Evolutionary conservation across 2,329 filamentous ascomycete species (phyloP), one percentile per base, ranked within the genome.

Genomic region (Xylariaceae sp.): DNA sequence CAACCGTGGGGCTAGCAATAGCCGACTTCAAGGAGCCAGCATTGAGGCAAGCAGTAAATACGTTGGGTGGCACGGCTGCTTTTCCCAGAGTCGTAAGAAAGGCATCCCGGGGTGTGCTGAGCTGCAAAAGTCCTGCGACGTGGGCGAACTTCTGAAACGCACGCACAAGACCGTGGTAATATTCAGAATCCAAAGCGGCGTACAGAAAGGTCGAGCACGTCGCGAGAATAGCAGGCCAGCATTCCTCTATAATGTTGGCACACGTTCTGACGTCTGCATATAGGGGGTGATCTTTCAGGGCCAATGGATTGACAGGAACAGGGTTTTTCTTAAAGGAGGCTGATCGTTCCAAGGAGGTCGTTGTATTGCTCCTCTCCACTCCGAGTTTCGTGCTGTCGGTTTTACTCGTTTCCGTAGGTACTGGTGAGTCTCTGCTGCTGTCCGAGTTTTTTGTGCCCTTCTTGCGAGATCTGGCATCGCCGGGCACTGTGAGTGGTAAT

Each of bases 191-290:
- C 3, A 99, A 78, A 0, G 93, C 87, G 35, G 94, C 90, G 70
- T 96, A 95, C 15, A 99, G 77, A 70, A 97, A 99, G 0, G 93
- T 97, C 0, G 94, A 99, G 68, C 92, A 97, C 1, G 92, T 94
- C 1, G 94, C 93, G 53, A 99, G 82, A 45, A 97, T 87, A 10
- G 94, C 94, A 51, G 94, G 94, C 94, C 94, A 99, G 72, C 93
- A 97, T 66, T 90, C 83, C 3, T 95, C 90, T 23, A 99, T 88
- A 57, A 99, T 88, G 8, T 82, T 82, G 10, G 91, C 90, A 67
- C 90, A 93, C 1, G 86, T 85, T 68, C 87, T 84, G 58, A 97
- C 85, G 53, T 91, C 88, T 1, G 79, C 72, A 55, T 86, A 81
- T 7, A 91, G 79, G 0, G 89, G 82, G 69, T 95, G 90, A 45